Base-by-base conservation (phyloP, 257 asterid species). In the Ilex aquifolium region DNA sequence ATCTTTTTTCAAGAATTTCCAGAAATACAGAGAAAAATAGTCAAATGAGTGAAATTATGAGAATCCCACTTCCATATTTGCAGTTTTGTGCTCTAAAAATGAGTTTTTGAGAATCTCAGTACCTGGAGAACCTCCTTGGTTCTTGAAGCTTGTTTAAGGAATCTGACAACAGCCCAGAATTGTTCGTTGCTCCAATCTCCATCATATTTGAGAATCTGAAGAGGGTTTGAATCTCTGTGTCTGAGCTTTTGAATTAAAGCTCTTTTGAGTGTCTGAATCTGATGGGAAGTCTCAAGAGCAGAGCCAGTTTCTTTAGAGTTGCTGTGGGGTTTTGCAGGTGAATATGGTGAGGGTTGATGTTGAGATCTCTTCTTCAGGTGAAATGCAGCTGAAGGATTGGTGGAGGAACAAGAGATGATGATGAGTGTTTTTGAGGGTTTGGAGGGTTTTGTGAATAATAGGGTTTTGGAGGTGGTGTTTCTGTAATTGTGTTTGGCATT, bases 151-250 rank as follows among this genome's bases (percentile, higher is more conserved):
- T 61, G 53, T 55, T 29, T 42, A 13, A 74, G 72, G 63, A 69
- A 65, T 44, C 32, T 44, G 27, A 69, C 59, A 54, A 58, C 69
- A 61, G 57, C 69, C 79, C 75, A 69, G 13, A 74, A 62, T 36
- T 61, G 63, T 55, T 69, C 66, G 6, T 65, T 29, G 60, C 69
- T 69, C 79, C 75, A 61, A 51, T 65, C 75, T 15, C 75, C 75
- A 32, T 74, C 75, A 13, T 65, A 60, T 46, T 56, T 14, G 16
- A 69, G 65, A 44, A 58, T 49, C 36, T 59, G 65, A 57, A 65
- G 44, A 44, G 70, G 63, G 66, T 74, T 60, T 3, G 44, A 44
- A 11, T 36, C 42, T 5, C 32, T 44, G 32, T 29, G 49, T 15
- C 55, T 49, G 32, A 16, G 16, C 27, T 52, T 60, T 27, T 36